These are phyloP conservation scores for Fusarium liriodendri DNA, from an alignment of 2,329 filamentous ascomycete species.

Conservation along the genomic window DNA sequence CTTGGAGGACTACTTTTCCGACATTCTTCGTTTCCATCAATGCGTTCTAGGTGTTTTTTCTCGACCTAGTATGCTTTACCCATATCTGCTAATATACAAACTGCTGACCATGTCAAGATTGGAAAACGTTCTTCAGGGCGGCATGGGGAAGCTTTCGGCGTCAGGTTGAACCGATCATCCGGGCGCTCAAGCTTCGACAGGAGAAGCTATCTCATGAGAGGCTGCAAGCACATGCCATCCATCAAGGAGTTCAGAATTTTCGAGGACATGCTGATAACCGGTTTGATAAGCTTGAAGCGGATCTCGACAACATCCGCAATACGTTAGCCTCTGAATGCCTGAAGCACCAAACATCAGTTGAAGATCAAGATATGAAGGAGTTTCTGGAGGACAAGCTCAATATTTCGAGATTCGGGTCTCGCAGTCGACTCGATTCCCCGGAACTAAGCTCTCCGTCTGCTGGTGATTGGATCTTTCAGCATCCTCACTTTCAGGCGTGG, in stretches of 20 bases:
- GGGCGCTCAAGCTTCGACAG: conserved; percentile 8
- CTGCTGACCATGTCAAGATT: background rate
- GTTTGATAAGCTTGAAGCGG: accelerated
- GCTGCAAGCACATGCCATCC: background rate
- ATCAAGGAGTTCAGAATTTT: background rate
- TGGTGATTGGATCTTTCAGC: conserved; percentile 14
- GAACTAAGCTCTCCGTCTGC: background rate
- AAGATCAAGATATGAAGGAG: background rate
- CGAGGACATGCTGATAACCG: accelerated
- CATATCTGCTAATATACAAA: background rate
- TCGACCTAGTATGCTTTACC: background rate
- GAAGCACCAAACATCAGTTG: accelerated
- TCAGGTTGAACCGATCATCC: conserved; percentile 1
- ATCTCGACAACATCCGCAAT: background rate
- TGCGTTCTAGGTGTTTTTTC: conserved; percentile 9
- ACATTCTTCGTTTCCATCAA: conserved; percentile 14
- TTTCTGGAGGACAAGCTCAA: background rate
- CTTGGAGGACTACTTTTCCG: background rate
- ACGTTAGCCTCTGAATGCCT: background rate
- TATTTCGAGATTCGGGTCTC: accelerated
- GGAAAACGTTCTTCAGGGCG: conserved; percentile 3
- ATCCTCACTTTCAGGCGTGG: conserved; percentile 9
- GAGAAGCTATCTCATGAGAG: background rate
- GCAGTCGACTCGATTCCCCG: accelerated
- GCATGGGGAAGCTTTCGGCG: conserved; percentile 21